Percentiles rank a stretch among this genome's conserved stretches.
Evolutionary conservation across 2,329 filamentous ascomycete genomes (phyloP).

Genomic region (Aspergillus sp.): DNA sequence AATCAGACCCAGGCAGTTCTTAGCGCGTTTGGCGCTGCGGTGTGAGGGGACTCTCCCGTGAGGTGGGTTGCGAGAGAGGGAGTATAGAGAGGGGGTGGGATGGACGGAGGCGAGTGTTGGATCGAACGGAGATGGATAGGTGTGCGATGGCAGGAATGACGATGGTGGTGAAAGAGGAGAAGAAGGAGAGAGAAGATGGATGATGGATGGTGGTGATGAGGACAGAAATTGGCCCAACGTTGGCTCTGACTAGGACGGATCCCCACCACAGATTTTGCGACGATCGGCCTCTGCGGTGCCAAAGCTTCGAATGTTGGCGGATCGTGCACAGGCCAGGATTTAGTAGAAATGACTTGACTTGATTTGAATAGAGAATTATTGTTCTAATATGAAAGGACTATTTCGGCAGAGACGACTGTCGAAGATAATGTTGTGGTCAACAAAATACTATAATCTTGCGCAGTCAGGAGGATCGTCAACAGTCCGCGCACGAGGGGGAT

Average conservation of each 20-base stretch:
- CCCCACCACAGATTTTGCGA: slow-evolving; percentile 26
- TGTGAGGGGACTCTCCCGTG: slow-evolving; percentile 1
- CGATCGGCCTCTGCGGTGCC: slow-evolving; percentile 20
- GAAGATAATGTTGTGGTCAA: no score
- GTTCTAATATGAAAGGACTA: no score
- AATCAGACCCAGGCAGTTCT: slow-evolving; percentile 7
- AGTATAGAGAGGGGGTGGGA: background rate
- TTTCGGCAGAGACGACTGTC: no score
- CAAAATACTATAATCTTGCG: no score
- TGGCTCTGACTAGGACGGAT: slow-evolving; percentile 13
- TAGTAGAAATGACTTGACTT: background rate
- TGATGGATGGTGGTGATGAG: slow-evolving; percentile 10
- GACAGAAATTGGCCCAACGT: slow-evolving; percentile 13
- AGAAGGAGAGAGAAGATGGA: slow-evolving; percentile 1
- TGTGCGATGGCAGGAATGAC: background rate
- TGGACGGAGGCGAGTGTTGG: background rate
- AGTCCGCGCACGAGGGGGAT: no score
- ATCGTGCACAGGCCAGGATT: slow-evolving; percentile 17
- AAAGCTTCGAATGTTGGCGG: slow-evolving; percentile 3
- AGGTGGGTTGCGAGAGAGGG: background rate
- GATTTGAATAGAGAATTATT: background rate
- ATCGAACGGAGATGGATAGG: background rate
- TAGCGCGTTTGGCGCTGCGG: slow-evolving; percentile 3
- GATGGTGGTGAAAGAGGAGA: background rate
- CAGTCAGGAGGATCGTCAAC: no score